Conservation (phyloP, 805 yeast genomes). For the Candida chilensis region DNA sequence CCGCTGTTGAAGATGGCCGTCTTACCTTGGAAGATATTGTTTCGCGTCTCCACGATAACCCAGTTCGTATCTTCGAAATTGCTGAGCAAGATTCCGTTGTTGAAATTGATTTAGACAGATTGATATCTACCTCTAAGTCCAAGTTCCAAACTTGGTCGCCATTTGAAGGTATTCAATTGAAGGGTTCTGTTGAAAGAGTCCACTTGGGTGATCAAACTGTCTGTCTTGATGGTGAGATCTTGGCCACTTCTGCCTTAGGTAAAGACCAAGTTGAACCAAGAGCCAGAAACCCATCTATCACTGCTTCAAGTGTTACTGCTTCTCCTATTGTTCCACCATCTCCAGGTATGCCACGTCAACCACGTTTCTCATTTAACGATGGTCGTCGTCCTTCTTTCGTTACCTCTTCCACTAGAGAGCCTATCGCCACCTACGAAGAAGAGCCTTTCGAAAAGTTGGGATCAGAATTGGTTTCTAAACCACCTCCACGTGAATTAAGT, state of each 20-base stretch:
- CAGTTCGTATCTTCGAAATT: constrained; percentile 73
- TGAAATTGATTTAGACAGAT: constrained; percentile 78
- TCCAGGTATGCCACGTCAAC: constrained; percentile 19
- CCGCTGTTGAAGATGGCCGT: constrained; percentile 69
- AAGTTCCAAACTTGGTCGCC: constrained; percentile 43
- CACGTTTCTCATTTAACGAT: constrained; percentile 46
- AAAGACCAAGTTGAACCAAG: constrained; percentile 36
- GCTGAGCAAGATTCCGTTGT: constrained; percentile 73
- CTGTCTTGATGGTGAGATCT: constrained; percentile 73
- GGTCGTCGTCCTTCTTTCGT: constrained; percentile 24
- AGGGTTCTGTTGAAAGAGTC: constrained; percentile 87
- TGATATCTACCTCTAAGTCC: constrained; percentile 29
- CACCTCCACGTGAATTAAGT: constrained; percentile 60
- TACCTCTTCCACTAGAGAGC: constrained; percentile 9
- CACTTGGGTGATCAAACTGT: constrained; percentile 69
- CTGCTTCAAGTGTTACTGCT: constrained; percentile 14
- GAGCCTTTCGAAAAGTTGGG: constrained; percentile 43
- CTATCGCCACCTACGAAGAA: constrained; percentile 29
- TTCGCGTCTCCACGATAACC: constrained; percentile 68
- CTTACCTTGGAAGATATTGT: constrained; percentile 68
- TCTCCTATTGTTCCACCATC: constrained; percentile 26
- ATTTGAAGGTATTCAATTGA: constrained; percentile 41
- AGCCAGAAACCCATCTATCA: constrained; percentile 29
- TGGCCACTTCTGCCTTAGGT: constrained; percentile 55
- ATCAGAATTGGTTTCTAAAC: constrained; percentile 64